Base-by-base conservation (phyloP, 148 eudicot species). In the Vaccinium vitisidaea region DNA sequence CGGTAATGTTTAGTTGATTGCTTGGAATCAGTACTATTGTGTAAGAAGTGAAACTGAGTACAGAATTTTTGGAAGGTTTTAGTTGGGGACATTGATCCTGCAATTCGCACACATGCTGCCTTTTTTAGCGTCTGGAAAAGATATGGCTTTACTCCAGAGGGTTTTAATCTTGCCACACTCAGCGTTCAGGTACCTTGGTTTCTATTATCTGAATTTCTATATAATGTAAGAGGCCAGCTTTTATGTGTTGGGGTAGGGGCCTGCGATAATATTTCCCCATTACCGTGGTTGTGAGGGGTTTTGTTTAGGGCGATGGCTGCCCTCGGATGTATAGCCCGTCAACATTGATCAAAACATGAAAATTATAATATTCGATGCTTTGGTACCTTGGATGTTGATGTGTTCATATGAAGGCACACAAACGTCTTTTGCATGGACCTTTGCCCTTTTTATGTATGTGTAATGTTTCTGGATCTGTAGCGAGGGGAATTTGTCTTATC, bases 81-180 rank as follows among this genome's bases (percentile, higher is more conserved):
- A 85, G 98, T 98, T 87, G 99, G 99, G 88, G 99, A 97, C 87
- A 86, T 97, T 77, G 98, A 93, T 80, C 99, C 99, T 83, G 99
- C 99, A 82, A 95, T 94, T 81, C 91, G 96, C 79, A 97, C 99
- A 10, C 99, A 97, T 89, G 92, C 93, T 88, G 99, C 99, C 85
- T 97, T 97, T 88, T 95, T 93, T 80, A 92, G 99, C 82, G 98
- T 97, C 76, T 97, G 99, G 99, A 95, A 86, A 85, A 91, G 90
- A 89, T 97, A 97, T 80, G 98, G 98, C 77, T 97, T 97, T 90
- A 97, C 99, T 49, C 99, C 99, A 4, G 99, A 97, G 89, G 99
- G 99, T 80, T 97, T 97, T 89, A 97, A 97, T 88, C 92, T 97
- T 85, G 99, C 99, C 84, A 93, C 98, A 15, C 89, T 92, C 59